phyloP scores from a whole-genome alignment of 257 asterid genomes.

The Fraxinus cuspidata region DNA sequence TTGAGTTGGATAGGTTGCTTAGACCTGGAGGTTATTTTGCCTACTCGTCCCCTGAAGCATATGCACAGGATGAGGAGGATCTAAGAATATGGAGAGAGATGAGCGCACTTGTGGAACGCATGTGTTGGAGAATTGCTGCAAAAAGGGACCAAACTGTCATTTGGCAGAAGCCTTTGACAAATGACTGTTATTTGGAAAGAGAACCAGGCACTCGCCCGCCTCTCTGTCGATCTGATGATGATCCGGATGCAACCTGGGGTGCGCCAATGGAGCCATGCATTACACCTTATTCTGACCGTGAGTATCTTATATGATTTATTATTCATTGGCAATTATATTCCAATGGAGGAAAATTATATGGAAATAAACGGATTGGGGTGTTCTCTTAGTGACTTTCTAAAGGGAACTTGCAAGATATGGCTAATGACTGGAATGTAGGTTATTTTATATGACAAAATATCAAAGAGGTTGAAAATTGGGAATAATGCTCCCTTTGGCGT shows the following conservation, averaged over 20 bases:
- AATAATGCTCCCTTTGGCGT: not conserved
- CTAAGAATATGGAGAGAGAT: slow-evolving; percentile 77
- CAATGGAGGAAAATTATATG: not conserved
- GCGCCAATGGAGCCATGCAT: slow-evolving; percentile 88
- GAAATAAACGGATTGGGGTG: not conserved
- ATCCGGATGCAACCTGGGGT: slow-evolving; percentile 91
- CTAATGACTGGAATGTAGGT: not conserved
- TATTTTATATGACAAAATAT: not conserved
- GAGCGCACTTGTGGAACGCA: slow-evolving; percentile 84
- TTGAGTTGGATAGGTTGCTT: slow-evolving; percentile 81
- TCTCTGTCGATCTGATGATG: slow-evolving; percentile 78
- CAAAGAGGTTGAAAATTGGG: not conserved
- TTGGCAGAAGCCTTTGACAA: slow-evolving; percentile 88
- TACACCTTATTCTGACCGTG: slow-evolving; percentile 86
- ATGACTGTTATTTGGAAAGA: slow-evolving; percentile 45
- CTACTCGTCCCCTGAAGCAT: slow-evolving; percentile 93
- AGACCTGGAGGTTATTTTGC: slow-evolving; percentile 96
- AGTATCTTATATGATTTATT: slow-evolving; percentile 34
- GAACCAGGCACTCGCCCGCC: slow-evolving; percentile 43
- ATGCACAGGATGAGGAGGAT: slow-evolving; percentile 94
- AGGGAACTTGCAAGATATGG: not conserved
- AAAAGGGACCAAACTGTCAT: slow-evolving; percentile 84
- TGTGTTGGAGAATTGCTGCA: slow-evolving; percentile 91
- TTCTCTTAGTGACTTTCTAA: not conserved
- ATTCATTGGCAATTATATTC: not conserved